A percentile compares a stretch with the other conserved stretches of the same genome.
phyloP scores from a whole-genome alignment of 352 stramenopile genomes.

The Peronospora farinosa region DNA sequence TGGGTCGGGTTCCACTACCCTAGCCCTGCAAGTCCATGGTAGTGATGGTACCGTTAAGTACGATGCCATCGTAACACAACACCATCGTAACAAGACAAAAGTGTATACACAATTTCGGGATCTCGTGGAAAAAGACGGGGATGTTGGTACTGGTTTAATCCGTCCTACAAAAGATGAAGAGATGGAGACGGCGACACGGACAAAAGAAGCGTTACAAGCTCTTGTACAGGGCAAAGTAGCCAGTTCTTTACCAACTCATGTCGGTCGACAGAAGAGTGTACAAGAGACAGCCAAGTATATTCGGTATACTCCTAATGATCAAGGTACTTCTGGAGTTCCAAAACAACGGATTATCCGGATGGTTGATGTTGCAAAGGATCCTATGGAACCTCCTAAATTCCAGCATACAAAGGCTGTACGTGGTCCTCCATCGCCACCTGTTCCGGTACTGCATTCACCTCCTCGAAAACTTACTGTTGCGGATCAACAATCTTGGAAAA shows the following conservation, averaged over 20 bases:
- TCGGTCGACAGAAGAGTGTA: constrained; percentile 87
- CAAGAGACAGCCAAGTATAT: constrained; percentile 82
- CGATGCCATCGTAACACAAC: constrained; percentile 96
- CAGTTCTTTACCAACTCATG: constrained; percentile 62
- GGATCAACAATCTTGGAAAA: constrained; percentile 97
- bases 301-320: constrained; percentile 80
- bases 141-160: constrained; percentile 43
- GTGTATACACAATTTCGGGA: constrained; percentile 93
- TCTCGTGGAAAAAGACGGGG: constrained; percentile 87
- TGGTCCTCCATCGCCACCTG: constrained; percentile 84
- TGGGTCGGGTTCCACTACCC: constrained; percentile 45
- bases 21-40: constrained; percentile 92
- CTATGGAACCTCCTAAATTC: constrained; percentile 98
- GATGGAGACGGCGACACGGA: constrained; percentile 59
- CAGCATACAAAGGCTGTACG: constrained; percentile 96
- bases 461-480: constrained; percentile 88
- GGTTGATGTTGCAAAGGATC: constrained; percentile 97
- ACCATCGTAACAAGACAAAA: constrained; percentile 89
- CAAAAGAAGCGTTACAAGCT: constrained; percentile 81
- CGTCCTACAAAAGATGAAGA: constrained; percentile 59
- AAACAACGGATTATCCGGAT: constrained; percentile 97
- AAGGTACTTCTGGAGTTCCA: constrained; percentile 45
- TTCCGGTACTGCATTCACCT: constrained; percentile 90
- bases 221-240: constrained; percentile 90
- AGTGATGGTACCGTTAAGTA: constrained; percentile 86